Conservation (phyloP, 169 alveolate species). For the Toxoplasma gondii region DNA sequence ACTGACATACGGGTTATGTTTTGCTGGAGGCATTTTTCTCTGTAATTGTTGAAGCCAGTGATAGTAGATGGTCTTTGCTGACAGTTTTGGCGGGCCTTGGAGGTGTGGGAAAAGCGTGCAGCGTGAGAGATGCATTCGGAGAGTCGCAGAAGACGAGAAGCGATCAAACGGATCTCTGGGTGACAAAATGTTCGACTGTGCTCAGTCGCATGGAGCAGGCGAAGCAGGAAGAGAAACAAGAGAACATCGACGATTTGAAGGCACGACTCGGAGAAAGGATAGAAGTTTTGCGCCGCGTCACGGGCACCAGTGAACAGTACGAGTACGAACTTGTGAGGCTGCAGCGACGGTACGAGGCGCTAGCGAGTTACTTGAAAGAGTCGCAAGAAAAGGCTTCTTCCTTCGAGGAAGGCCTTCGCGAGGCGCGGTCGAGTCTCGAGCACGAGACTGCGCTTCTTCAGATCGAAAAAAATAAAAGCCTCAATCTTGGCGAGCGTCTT, state of each 20-base stretch:
- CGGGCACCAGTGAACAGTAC: slow-evolving; percentile 57
- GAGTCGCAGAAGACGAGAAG: too few species aligned
- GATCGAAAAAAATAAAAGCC: background rate
- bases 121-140: too few species aligned
- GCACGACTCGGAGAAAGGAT: slow-evolving; percentile 17
- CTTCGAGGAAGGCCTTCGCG: slow-evolving; percentile 58
- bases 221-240: slow-evolving; percentile 42
- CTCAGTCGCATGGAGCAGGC: slow-evolving; percentile 53
- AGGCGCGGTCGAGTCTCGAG: slow-evolving; percentile 45
- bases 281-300: background rate
- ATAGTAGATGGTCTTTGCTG: too few species aligned
- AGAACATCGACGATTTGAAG: slow-evolving; percentile 49
- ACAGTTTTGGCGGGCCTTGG: too few species aligned
- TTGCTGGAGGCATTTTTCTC: background rate
- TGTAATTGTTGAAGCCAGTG: too few species aligned
- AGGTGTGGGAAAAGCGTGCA: too few species aligned
- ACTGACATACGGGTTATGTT: background rate
- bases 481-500: background rate
- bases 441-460: slow-evolving; percentile 58
- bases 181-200: background rate
- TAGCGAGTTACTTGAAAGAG: slow-evolving; percentile 54
- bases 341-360: slow-evolving; percentile 58
- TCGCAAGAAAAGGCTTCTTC: slow-evolving; percentile 61
- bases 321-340: slow-evolving; percentile 45
- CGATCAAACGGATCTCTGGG: too few species aligned